Evolutionary conservation across 257 asterid species (phyloP).

Genomic region (Capsicum chinense): DNA sequence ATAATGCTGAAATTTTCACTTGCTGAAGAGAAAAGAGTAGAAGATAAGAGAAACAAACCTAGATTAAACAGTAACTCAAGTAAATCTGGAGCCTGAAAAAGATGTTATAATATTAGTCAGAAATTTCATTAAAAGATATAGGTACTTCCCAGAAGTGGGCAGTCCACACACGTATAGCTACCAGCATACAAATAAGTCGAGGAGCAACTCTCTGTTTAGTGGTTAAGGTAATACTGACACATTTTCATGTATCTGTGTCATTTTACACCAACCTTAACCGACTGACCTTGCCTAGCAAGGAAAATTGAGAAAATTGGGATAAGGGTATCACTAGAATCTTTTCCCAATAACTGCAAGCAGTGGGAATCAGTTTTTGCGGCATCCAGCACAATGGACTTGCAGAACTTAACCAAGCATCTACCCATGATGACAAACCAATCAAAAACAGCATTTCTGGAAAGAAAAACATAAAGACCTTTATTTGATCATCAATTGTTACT

Average conservation of each 20-base stretch:
- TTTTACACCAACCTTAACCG: background rate
- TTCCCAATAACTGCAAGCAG: background rate
- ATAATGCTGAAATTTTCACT: background rate
- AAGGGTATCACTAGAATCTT: background rate
- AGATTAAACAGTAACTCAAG: constrained; percentile 69
- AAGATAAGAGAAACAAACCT: constrained; percentile 50
- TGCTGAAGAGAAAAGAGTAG: background rate
- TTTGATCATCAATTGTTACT: constrained; percentile 63
- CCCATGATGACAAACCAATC: background rate
- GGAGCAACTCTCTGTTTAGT: background rate
- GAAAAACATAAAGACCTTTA: constrained; percentile 60
- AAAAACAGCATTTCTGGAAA: background rate
- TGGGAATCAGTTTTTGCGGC: background rate
- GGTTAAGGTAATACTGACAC: background rate
- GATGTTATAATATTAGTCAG: constrained; percentile 38
- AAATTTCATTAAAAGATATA: background rate
- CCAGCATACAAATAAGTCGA: constrained; percentile 8
- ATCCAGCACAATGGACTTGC: constrained; percentile 3
- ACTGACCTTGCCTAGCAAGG: constrained; percentile 24
- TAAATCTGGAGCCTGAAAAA: constrained; percentile 88
- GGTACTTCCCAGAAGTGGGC: constrained; percentile 18
- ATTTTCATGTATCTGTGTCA: constrained; percentile 14
- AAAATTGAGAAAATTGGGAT: background rate
- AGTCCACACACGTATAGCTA: background rate
- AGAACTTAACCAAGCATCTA: constrained; percentile 20